Evolutionary conservation across 2,329 filamentous ascomycete species (phyloP), one percentile per base, ranked within the genome.

Genomic region (Huntiella omanensis): DNA sequence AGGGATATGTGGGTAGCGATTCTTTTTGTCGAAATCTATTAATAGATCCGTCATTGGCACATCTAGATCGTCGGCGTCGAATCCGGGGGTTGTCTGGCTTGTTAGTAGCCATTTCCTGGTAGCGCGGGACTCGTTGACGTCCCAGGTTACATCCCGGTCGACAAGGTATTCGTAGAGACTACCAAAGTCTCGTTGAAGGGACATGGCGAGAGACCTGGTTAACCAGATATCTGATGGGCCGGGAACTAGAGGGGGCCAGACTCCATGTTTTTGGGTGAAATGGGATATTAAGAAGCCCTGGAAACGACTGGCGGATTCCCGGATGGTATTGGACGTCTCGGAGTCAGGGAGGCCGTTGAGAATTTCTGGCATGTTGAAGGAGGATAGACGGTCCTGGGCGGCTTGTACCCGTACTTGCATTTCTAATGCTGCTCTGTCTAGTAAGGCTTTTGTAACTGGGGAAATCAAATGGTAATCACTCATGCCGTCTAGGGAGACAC

Each of bases 151-250:
- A 40, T 80, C 73, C 4, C 75, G 69, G 56, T 83, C 72, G 12
- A 83, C 77, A 1, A 83, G 62, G 51, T 80, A 81, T 54, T 83
- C 77, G 54, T 83, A 83, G 1, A 83, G 61, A 0, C 74, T 71
- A 2, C 75, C 73, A 53, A 83, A 82, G 52, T 83, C 79, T 32
- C 63, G 64, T 52, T 80, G 75, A n/a, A 83, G 57, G 2, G 63
- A 64, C 40, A 68, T 65, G 1, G 68, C 68, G 13, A 80, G 57
- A 3, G 65, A 68, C 36, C 78, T 65, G 4, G 70, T 77, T 10
- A 83, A 63, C 77, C 77, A 82, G 35, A 65, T 64, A 32, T 68
- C 62, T 28, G 40, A 15, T n/a, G 36, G 42, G 43, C 13, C 52
- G 42, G 16, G 54, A 51, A 4, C 55, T 45, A 28, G 22, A 1